A percentile compares a stretch with the other conserved stretches of the same genome.
Evolutionary conservation across 2,329 filamentous ascomycete genomes (phyloP).

Genomic region (Exserohilum turcica): DNA sequence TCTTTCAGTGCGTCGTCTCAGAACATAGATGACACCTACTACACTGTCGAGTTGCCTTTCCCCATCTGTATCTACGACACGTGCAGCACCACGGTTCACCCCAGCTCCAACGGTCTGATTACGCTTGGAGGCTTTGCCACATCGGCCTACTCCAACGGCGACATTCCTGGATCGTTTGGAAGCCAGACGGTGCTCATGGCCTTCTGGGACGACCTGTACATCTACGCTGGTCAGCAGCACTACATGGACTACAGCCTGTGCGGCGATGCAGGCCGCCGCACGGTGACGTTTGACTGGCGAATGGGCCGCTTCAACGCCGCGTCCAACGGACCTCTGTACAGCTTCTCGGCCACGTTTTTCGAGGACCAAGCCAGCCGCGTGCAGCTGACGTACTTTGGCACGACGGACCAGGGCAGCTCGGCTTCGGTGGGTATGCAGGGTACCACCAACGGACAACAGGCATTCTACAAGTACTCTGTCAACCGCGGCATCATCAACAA

Average conservation of each 20-base stretch:
- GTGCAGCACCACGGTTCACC: background rate
- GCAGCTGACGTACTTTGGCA: background rate
- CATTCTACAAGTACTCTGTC: background rate
- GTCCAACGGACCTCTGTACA: background rate
- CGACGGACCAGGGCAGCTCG: background rate
- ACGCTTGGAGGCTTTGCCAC: background rate
- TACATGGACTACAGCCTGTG: background rate
- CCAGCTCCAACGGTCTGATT: background rate
- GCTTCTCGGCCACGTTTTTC: background rate
- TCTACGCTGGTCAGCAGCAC: background rate
- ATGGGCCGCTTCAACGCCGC: background rate
- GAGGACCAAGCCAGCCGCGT: background rate
- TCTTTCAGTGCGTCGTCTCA: background rate
- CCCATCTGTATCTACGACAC: background rate
- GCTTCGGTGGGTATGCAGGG: background rate
- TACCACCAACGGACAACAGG: background rate
- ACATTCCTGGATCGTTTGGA: background rate
- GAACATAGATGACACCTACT: background rate
- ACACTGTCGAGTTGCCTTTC: background rate
- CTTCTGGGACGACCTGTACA: background rate
- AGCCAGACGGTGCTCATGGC: background rate
- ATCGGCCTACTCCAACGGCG: background rate
- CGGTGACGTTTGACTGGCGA: background rate
- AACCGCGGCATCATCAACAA: background rate
- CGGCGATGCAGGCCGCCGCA: background rate